A percentile compares a stretch with the other conserved stretches of the same genome.
Evolutionary conservation across 2,329 filamentous ascomycete genomes (phyloP).

Genomic region (Malbranchea zuffiana): DNA sequence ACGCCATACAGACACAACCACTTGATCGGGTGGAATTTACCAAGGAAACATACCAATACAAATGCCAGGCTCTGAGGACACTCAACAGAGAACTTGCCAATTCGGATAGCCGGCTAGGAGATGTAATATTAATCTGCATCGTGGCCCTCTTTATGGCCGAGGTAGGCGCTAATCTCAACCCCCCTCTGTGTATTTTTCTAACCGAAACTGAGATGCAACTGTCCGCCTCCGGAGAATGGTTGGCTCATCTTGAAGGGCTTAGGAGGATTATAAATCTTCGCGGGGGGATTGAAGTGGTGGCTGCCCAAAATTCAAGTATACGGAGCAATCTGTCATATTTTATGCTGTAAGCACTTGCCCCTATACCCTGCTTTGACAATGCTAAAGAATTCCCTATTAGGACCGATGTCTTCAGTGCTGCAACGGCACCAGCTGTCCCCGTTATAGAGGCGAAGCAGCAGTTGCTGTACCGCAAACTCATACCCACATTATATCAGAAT

Average conservation of each 20-base stretch:
- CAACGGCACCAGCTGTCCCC: conserved; percentile 9
- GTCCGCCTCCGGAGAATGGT: conserved; percentile 13
- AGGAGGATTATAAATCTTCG: conserved; percentile 16
- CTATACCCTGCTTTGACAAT: not conserved
- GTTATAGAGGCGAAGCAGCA: conserved; percentile 10
- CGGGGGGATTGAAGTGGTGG: conserved; percentile 14
- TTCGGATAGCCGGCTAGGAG: conserved; percentile 10
- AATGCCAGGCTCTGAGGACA: conserved; percentile 8
- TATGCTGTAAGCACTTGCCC: conserved; percentile 12
- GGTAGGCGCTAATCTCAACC: conserved; percentile 3
- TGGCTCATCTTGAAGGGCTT: conserved; percentile 17
- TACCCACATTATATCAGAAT: conserved; percentile 10
- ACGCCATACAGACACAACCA: conserved; percentile 11
- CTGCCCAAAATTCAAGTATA: conserved; percentile 4
- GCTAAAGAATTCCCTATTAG: conserved; percentile 1
- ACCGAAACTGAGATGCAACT: conserved; percentile 10
- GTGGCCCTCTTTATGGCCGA: conserved; percentile 13
- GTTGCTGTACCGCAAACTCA: conserved; percentile 11
- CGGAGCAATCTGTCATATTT: conserved; percentile 11
- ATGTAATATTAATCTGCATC: conserved; percentile 13
- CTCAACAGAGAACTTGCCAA: conserved; percentile 9
- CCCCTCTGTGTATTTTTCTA: not conserved
- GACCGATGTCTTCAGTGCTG: conserved; percentile 13
- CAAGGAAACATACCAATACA: conserved; percentile 13
- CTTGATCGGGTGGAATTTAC: conserved; percentile 9